A percentile compares a stretch with the other conserved stretches of the same genome.
phyloP scores from a whole-genome alignment of 495 filamentous ascomycete species.

The Apiosordaria backusii region DNA sequence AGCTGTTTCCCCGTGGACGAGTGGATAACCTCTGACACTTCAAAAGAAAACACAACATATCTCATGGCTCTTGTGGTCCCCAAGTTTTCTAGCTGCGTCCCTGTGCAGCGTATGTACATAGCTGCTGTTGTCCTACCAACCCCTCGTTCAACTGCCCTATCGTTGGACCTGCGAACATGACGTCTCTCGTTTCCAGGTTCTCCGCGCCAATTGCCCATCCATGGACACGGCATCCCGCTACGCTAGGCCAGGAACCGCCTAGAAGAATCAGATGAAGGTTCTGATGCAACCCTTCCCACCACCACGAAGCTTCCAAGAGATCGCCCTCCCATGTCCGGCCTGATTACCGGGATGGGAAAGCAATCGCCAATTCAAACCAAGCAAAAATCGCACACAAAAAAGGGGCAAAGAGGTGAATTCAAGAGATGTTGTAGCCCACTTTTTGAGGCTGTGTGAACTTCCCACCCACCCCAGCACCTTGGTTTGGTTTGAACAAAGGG shows the following conservation, averaged over 20 bases:
- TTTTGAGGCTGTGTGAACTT: conserved; percentile 24
- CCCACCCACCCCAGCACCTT: too few species aligned
- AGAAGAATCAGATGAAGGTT: not conserved
- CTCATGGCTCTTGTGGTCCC: not conserved
- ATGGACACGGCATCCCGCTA: not conserved
- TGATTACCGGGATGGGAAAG: not conserved
- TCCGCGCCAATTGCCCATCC: conserved; percentile 1
- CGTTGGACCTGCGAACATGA: not conserved
- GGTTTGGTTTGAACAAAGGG: not conserved
- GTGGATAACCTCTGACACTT: not conserved
- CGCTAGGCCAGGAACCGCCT: conserved; percentile 3
- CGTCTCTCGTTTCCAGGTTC: not conserved
- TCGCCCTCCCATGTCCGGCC: not conserved
- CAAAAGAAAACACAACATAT: not conserved
- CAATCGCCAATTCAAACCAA: not conserved
- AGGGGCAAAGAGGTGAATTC: not conserved
- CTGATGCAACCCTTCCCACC: not conserved
- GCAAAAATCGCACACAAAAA: not conserved
- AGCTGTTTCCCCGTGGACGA: not conserved
- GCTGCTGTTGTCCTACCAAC: not conserved
- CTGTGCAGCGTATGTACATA: not conserved
- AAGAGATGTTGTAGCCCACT: conserved; percentile 6
- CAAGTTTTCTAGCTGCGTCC: conserved; percentile 15
- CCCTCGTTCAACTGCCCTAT: not conserved
- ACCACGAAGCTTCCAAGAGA: conserved; percentile 5